Evolutionary conservation across 768 basidiomycete genomes (phyloP).

Genomic region (Lentinula sp.): DNA sequence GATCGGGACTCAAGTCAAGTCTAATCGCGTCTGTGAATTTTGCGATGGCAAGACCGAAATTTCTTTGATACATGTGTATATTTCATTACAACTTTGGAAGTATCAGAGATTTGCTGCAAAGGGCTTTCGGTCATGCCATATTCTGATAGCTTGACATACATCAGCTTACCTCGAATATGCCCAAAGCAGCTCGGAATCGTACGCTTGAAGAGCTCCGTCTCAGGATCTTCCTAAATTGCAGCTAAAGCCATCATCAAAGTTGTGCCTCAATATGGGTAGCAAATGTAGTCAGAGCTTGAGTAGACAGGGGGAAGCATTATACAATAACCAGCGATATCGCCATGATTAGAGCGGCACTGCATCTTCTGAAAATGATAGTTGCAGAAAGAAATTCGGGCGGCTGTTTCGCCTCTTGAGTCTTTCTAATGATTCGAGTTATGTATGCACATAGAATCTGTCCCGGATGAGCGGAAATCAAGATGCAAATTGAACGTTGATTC

Average conservation of each 20-base stretch:
- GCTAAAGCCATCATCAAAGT: background rate
- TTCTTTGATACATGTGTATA: conserved; percentile 59
- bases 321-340: too few relatives aligned
- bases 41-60: conserved; percentile 52
- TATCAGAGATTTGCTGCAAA: conserved; percentile 9
- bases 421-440: too few relatives aligned
- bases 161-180: conserved; percentile 13
- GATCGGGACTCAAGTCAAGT: conserved; percentile 35
- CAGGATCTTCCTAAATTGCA: conserved; percentile 12
- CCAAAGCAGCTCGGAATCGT: conserved; percentile 11
- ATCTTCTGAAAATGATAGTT: too few relatives aligned
- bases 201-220: conserved; percentile 10
- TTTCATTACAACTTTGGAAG: conserved; percentile 57
- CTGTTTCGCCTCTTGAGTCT: too few relatives aligned
- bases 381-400: too few relatives aligned
- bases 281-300: background rate
- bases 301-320: too few relatives aligned
- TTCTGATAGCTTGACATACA: background rate
- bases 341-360: too few relatives aligned
- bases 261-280: background rate
- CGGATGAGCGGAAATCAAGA: too few relatives aligned
- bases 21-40: conserved; percentile 47
- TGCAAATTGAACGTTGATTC: too few relatives aligned
- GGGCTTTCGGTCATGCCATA: background rate
- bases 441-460: too few relatives aligned